Base-by-base conservation (phyloP, 129 eudicot genomes). In the Rutidosis leptorrhynchoides region DNA sequence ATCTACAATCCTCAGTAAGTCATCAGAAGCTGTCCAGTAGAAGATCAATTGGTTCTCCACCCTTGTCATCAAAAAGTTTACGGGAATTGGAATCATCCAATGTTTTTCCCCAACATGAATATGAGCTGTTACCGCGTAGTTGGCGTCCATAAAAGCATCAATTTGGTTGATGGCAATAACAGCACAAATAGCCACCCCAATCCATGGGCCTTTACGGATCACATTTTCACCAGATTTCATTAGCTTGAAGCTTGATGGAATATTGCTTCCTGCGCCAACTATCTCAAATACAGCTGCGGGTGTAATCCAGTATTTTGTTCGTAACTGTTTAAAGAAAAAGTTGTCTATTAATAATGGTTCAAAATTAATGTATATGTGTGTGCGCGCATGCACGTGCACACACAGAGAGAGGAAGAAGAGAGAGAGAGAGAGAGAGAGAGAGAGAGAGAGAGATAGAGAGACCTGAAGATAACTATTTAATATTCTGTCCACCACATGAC, bases 231-330 rank as follows among this genome's bases (percentile, higher is more conserved):
- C n/a, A n/a, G 37, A 15, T 3, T n/a, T 10, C 35, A 22, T n/a
- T n/a, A 0, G 1, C 73, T 6, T 15, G 35, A 53, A 68, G 29
- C 49, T 48, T 7, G 29, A 68, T 22, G 73, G 73, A 32, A 68
- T 23, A 32, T 23, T 51, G 8, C 73, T 68, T 68, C 73, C 72
- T 20, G 62, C 64, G 33, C 73, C 73, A 33, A 68, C 53, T 54
- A 68, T 68, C 73, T 32, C 73, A 54, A 68, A 68, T 53, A 68
- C 63, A 68, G 73, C 73, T 33, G 53, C 64, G 1, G 64, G 64
- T 54, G 53, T 32, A 4, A 14, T 33, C 73, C 73, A 68, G 54
- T 30, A 32, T 53, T 7, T 35, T 68, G 64, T 33, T 15, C 73
- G 33, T 23, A 68, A 68, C 73, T 68, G 22, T 52, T 48, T 5